A percentile compares a stretch with the other conserved stretches of the same genome.
Evolutionary conservation across 345 rosid species (phyloP).

Genomic region (Melaleuca quinquenervia): DNA sequence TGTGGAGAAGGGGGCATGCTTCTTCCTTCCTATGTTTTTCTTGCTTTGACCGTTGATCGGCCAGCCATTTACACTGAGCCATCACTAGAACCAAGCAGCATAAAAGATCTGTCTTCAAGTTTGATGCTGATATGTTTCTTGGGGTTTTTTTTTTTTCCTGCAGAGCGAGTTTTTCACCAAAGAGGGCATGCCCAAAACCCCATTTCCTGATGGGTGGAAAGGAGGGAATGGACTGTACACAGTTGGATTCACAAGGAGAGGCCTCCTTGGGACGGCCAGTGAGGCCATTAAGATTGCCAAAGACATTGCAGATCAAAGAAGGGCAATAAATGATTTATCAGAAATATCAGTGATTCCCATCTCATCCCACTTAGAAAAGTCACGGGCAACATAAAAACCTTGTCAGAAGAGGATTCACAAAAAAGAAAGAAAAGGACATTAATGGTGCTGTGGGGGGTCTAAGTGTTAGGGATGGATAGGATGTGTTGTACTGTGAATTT

Average conservation of each 20-base stretch:
- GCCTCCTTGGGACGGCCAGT: slow-evolving; percentile 58
- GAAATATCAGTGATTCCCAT: neutral
- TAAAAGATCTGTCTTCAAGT: neutral
- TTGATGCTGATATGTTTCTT: neutral
- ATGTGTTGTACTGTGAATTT: neutral
- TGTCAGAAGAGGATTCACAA: neutral
- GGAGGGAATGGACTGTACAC: slow-evolving; percentile 67
- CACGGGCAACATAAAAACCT: neutral
- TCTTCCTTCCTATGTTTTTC: neutral
- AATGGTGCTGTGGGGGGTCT: neutral
- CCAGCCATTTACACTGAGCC: neutral
- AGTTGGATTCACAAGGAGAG: slow-evolving; percentile 84
- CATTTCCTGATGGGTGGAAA: slow-evolving; percentile 80
- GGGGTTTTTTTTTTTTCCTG: neutral
- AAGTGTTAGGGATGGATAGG: neutral
- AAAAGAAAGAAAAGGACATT: neutral
- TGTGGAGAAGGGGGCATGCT: neutral
- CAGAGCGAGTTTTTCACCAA: slow-evolving; percentile 53
- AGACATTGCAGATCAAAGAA: slow-evolving; percentile 31
- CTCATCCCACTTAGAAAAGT: neutral
- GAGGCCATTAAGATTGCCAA: slow-evolving; percentile 69
- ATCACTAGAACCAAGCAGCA: neutral
- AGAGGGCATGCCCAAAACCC: slow-evolving; percentile 75
- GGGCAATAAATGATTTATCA: neutral
- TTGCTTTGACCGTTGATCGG: neutral